These are phyloP conservation scores for Wickerhamomyces xylosicus DNA, from an alignment of 805 yeast species.

Conservation along the genomic window DNA sequence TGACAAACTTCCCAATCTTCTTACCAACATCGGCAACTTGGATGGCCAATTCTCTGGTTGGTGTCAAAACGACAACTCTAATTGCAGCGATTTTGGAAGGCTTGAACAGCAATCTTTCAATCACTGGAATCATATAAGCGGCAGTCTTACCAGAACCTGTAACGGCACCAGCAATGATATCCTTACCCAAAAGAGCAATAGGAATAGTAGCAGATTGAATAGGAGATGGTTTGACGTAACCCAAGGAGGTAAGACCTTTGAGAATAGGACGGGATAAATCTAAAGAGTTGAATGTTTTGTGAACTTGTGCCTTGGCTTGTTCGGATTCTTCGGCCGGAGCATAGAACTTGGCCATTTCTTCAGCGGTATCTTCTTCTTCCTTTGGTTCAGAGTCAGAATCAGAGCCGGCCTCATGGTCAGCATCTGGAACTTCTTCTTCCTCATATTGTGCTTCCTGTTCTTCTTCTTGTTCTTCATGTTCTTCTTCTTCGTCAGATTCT, in stretches of 20 bases:
- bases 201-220: slow-evolving; percentile 93
- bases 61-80: slow-evolving; percentile 83
- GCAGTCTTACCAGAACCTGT: slow-evolving; percentile 99
- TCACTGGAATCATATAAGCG: slow-evolving; percentile 92
- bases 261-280: slow-evolving; percentile 85
- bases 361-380: slow-evolving; percentile 57
- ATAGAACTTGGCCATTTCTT: slow-evolving; percentile 73
- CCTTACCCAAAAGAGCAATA: slow-evolving; percentile 86
- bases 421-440: slow-evolving; percentile 21
- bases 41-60: slow-evolving; percentile 96
- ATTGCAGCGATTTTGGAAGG: slow-evolving; percentile 83
- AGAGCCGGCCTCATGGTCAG: slow-evolving; percentile 20
- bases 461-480: slow-evolving; percentile 24
- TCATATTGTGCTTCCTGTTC: slow-evolving; percentile 19
- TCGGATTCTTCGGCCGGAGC: slow-evolving; percentile 47
- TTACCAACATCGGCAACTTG: slow-evolving; percentile 93
- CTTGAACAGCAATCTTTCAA: slow-evolving; percentile 84
- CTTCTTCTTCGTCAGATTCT: slow-evolving; percentile 22
- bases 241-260: slow-evolving; percentile 71
- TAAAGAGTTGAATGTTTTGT: slow-evolving; percentile 62
- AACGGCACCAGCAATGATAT: slow-evolving; percentile 97
- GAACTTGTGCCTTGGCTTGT: slow-evolving; percentile 39
- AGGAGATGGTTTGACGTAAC: slow-evolving; percentile 85
- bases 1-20: slow-evolving; percentile 68
- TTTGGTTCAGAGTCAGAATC: slow-evolving; percentile 21